A percentile compares a stretch with the other conserved stretches of the same genome.
phyloP scores from a whole-genome alignment of 441 rosid genomes.

The Adansonia madagascariensis region DNA sequence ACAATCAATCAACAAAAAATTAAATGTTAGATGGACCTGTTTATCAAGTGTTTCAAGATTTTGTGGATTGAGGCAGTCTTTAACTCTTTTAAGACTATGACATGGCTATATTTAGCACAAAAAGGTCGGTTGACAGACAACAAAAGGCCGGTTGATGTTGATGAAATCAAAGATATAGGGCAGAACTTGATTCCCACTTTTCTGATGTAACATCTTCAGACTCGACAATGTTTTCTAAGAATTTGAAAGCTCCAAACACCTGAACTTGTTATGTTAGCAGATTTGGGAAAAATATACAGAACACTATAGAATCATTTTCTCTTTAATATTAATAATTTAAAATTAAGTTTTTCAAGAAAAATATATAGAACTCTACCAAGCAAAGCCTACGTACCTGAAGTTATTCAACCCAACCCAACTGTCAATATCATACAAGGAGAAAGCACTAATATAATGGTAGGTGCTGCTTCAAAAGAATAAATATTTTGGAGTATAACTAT shows the following conservation, averaged over 20 bases:
- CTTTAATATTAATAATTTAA: no score
- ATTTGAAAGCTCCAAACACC: slow-evolving; percentile 3
- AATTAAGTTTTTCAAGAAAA: no score
- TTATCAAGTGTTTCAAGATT: neutral
- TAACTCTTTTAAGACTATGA: neutral
- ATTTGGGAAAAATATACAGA: slow-evolving; percentile 9
- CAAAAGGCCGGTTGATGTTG: slow-evolving; percentile 4
- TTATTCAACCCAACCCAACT: no score
- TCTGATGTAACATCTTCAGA: slow-evolving; percentile 7
- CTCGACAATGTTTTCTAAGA: neutral
- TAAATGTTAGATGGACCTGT: slow-evolving; percentile 8
- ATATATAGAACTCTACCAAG: no score
- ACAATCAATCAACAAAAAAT: slow-evolving; percentile 1
- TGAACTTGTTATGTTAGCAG: neutral
- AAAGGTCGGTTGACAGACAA: slow-evolving; percentile 20
- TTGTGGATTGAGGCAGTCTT: neutral
- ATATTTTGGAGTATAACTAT: neutral
- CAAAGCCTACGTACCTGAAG: no score
- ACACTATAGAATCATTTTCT: no score
- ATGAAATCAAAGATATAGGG: neutral
- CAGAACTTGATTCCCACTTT: neutral
- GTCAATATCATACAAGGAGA: no score
- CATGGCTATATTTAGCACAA: neutral
- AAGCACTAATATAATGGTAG: neutral
- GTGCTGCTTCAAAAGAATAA: slow-evolving; percentile 1